Evolutionary conservation across 2,329 filamentous ascomycete genomes (phyloP).

Genomic region (Domatiomyces catenatus): DNA sequence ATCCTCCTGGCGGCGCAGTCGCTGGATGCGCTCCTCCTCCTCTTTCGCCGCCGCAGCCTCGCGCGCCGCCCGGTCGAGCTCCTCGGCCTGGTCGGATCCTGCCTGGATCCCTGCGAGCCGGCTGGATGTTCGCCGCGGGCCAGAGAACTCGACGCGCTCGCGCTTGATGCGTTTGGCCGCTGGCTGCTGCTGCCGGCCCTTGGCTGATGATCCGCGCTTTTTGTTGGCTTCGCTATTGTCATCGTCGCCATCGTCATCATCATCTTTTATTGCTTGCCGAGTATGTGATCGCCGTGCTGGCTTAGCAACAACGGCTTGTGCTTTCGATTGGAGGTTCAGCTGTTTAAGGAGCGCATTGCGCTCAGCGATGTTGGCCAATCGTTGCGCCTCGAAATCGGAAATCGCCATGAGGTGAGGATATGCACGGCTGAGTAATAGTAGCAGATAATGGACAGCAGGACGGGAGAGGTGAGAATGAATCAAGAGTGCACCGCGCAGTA

Average conservation of each 20-base stretch:
- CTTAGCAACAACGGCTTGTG: conserved; percentile 31
- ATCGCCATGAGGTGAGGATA: background rate
- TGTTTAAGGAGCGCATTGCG: conserved; percentile 72
- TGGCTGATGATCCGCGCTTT: too few relatives aligned
- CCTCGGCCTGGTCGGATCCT: background rate
- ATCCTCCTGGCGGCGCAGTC: conserved; percentile 48
- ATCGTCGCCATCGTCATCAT: background rate
- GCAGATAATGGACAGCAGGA: background rate
- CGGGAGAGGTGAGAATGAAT: too few relatives aligned
- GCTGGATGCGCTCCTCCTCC: conserved; percentile 43
- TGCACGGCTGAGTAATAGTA: background rate
- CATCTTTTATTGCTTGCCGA: background rate
- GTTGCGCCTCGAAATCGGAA: conserved; percentile 73
- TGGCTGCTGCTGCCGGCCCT: conserved; percentile 28
- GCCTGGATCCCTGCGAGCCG: conserved; percentile 43
- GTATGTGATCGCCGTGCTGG: background rate
- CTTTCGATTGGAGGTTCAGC: conserved; percentile 50
- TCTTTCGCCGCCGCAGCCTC: conserved; percentile 56
- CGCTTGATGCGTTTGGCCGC: conserved; percentile 45
- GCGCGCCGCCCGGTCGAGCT: conserved; percentile 49
- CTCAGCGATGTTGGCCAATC: conserved; percentile 72
- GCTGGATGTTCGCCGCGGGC: conserved; percentile 45
- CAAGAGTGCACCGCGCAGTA: too few relatives aligned
- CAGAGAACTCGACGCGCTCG: conserved; percentile 40
- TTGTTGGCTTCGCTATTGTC: too few relatives aligned